These are phyloP conservation scores for Pseudohalonectria lignicola DNA, from an alignment of 2,329 filamentous ascomycete species.

Conservation along the genomic window DNA sequence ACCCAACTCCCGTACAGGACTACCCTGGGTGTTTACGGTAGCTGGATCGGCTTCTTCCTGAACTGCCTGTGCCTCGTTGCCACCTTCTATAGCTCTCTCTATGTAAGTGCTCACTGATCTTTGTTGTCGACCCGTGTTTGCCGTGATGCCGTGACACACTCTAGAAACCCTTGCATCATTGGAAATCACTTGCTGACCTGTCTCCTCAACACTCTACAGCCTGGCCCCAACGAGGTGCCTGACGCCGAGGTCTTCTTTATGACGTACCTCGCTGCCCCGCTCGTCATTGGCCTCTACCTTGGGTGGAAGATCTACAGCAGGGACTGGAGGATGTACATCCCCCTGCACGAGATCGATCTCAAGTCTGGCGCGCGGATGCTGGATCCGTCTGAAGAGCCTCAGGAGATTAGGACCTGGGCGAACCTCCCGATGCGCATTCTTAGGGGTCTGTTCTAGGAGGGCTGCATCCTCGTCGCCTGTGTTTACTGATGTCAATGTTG, in stretches of 20 bases:
- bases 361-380: constrained; percentile 44
- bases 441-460: constrained; percentile 21
- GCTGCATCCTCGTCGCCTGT: too few relatives aligned
- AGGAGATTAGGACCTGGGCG: constrained; percentile 19
- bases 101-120: constrained; percentile 21
- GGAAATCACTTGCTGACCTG: neutral
- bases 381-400: constrained; percentile 32
- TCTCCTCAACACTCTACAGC: constrained; percentile 12
- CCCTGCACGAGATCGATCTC: constrained; percentile 49
- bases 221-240: constrained; percentile 18
- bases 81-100: constrained; percentile 60
- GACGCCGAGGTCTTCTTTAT: constrained; percentile 45
- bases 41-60: constrained; percentile 55
- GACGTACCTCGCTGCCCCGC: constrained; percentile 42
- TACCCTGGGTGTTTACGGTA: constrained; percentile 50
- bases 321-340: constrained; percentile 46
- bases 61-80: constrained; percentile 59
- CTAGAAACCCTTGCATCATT: too few relatives aligned
- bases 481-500: too few relatives aligned
- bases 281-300: constrained; percentile 48
- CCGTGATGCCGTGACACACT: too few relatives aligned
- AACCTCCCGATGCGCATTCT: constrained; percentile 23
- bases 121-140: too few relatives aligned
- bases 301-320: constrained; percentile 50
- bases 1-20: constrained; percentile 36